Percentiles rank a stretch among this genome's conserved stretches.
Evolutionary conservation across 2,329 filamentous ascomycete species (phyloP).

Genomic region (Paecilomyces sp.): DNA sequence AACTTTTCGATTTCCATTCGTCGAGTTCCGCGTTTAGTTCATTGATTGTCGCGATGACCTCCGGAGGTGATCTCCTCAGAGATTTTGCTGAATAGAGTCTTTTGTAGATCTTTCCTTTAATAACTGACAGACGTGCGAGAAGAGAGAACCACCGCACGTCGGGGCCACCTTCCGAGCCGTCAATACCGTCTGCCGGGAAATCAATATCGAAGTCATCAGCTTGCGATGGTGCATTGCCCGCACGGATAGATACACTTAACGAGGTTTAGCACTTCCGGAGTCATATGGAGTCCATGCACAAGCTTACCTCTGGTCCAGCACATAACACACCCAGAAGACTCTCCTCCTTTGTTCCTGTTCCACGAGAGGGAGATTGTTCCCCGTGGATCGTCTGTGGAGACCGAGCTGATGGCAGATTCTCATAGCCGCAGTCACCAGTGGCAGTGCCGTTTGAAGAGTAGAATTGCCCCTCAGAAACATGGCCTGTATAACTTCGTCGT

Average conservation of each 20-base stretch:
- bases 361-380: slow-evolving; percentile 79
- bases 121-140: slow-evolving; percentile 80
- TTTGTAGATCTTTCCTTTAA: slow-evolving; percentile 87
- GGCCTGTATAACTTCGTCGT: slow-evolving; percentile 37
- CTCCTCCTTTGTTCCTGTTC: slow-evolving; percentile 82
- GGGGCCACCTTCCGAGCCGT: slow-evolving; percentile 74
- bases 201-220: slow-evolving; percentile 87
- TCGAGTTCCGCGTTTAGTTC: slow-evolving; percentile 80
- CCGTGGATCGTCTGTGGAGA: slow-evolving; percentile 78
- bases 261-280: background rate
- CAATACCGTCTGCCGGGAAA: slow-evolving; percentile 75
- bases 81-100: slow-evolving; percentile 83
- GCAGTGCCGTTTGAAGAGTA: slow-evolving; percentile 83
- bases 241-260: slow-evolving; percentile 56
- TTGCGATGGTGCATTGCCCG: slow-evolving; percentile 59
- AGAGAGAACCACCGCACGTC: slow-evolving; percentile 91
- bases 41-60: slow-evolving; percentile 82
- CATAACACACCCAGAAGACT: slow-evolving; percentile 67
- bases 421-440: slow-evolving; percentile 82
- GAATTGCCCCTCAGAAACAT: slow-evolving; percentile 91
- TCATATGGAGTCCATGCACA: background rate
- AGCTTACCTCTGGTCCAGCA: slow-evolving; percentile 59
- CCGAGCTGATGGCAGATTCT: slow-evolving; percentile 85
- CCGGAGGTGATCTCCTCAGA: slow-evolving; percentile 75
- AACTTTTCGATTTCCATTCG: slow-evolving; percentile 85